phyloP scores from a whole-genome alignment of 2,329 filamentous ascomycete species.

The Aspergillus sp. region DNA sequence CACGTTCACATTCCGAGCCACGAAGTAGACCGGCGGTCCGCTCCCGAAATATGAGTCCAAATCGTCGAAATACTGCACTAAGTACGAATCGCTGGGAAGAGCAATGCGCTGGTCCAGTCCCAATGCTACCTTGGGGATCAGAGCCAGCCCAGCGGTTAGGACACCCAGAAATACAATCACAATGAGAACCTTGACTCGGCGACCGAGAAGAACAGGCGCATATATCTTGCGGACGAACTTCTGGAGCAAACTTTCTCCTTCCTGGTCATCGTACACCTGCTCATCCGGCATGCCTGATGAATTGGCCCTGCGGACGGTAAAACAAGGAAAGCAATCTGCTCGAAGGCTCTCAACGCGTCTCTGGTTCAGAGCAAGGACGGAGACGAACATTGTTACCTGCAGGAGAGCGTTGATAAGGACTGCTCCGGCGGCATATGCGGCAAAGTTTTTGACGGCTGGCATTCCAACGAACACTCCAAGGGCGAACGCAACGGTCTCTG shows the following conservation, averaged over 20 bases:
- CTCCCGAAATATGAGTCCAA: conserved; percentile 84
- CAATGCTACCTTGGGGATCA: conserved; percentile 75
- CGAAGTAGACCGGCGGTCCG: conserved; percentile 93
- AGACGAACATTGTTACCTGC: conserved; percentile 94
- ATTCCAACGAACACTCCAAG: conserved; percentile 91
- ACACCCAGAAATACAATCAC: conserved; percentile 76
- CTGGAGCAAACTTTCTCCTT: conserved; percentile 76
- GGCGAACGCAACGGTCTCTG: conserved; percentile 87
- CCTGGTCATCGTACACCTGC: conserved; percentile 57
- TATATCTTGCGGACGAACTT: conserved; percentile 85
- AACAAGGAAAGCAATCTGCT: conserved; percentile 85
- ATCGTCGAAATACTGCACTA: conserved; percentile 95
- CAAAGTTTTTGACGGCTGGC: conserved; percentile 96
- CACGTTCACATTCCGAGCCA: conserved; percentile 70
- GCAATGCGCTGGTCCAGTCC: conserved; percentile 92
- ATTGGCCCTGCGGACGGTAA: conserved; percentile 68
- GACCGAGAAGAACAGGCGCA: conserved; percentile 69
- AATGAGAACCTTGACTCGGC: conserved; percentile 67
- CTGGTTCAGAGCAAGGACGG: conserved; percentile 85
- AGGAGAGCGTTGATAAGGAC: conserved; percentile 96
- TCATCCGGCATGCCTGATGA: conserved; percentile 55
- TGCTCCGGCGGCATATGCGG: conserved; percentile 87
- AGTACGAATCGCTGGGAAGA: conserved; percentile 84
- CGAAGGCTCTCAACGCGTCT: conserved; percentile 77
- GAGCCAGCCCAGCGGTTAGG: conserved; percentile 73